Conservation (phyloP, 345 rosid genomes). For the Eucalyptus pauciflora region DNA sequence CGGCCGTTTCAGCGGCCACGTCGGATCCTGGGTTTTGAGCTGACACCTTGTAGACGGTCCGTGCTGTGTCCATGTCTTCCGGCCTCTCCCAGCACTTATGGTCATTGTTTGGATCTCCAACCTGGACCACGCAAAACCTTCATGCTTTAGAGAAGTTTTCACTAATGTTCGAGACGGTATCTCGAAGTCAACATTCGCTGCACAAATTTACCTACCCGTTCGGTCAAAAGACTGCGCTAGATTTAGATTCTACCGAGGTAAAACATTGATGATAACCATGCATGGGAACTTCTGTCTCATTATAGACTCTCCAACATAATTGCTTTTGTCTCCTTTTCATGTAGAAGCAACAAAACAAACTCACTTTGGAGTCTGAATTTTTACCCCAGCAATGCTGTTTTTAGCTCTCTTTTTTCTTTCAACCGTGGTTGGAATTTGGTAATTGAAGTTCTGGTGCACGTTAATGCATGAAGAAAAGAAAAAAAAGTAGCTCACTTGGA, state of each 20-base stretch:
- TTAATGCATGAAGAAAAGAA: not conserved
- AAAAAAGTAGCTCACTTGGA: constrained; percentile 31
- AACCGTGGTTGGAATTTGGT: not conserved
- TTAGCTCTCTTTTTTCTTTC: not conserved
- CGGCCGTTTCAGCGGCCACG: constrained; percentile 76
- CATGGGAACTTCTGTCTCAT: not conserved
- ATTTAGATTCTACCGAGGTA: not conserved
- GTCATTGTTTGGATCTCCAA: constrained; percentile 62
- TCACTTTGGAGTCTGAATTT: not conserved
- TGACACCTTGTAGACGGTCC: constrained; percentile 50
- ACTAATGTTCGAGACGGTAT: not conserved
- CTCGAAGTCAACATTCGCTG: not conserved
- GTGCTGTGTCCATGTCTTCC: constrained; percentile 70
- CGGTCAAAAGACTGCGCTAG: not conserved
- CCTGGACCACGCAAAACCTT: constrained; percentile 16
- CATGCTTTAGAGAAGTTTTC: not conserved
- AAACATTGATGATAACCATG: not conserved
- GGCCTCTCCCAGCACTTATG: constrained; percentile 77
- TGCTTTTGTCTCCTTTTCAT: not conserved
- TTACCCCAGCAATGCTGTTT: not conserved
- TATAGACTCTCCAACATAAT: not conserved
- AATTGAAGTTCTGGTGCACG: not conserved
- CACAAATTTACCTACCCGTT: not conserved
- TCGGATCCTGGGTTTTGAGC: constrained; percentile 62
- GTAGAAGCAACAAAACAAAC: not conserved